These are phyloP conservation scores for Meripilus lineatus DNA, from an alignment of 1,284 basidiomycete genomes.

Conservation along the genomic window DNA sequence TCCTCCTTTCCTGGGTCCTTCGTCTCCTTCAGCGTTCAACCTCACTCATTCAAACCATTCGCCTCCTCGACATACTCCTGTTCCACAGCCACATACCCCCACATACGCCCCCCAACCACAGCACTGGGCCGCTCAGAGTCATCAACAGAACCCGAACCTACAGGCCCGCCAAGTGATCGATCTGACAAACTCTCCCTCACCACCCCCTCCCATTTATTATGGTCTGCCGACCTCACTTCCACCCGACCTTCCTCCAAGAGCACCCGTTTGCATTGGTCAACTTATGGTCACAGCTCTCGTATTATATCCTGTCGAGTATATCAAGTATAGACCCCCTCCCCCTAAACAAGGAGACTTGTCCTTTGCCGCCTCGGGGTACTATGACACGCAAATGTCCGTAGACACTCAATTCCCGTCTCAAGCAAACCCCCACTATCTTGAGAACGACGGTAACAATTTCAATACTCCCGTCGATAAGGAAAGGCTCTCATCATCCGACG, in stretches of 20 bases:
- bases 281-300: constrained; percentile 79
- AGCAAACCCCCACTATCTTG: too few species aligned
- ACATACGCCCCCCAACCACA: neutral
- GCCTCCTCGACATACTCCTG: constrained; percentile 13
- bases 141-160: constrained; percentile 1
- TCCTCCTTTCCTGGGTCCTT: constrained; percentile 23
- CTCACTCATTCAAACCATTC: constrained; percentile 17
- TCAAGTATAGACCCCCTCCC: constrained; percentile 44
- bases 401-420: too few species aligned
- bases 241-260: constrained; percentile 60
- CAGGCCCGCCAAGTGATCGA: constrained; percentile 57
- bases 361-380: constrained; percentile 35
- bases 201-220: constrained; percentile 39
- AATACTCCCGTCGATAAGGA: too few species aligned
- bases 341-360: too few species aligned
- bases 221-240: constrained; percentile 19
- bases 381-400: too few species aligned
- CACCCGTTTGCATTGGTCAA: constrained; percentile 86
- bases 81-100: neutral
- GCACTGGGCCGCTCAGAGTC: neutral
- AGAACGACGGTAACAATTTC: too few species aligned
- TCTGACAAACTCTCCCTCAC: constrained; percentile 71
- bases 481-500: too few species aligned
- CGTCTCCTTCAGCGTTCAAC: constrained; percentile 27
- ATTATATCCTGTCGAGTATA: constrained; percentile 78